Percentiles rank a stretch among this genome's conserved stretches.
These are phyloP conservation scores for Backusella sp. DNA, from an alignment of 192 early-diverging fungal species.

Conservation along the genomic window DNA sequence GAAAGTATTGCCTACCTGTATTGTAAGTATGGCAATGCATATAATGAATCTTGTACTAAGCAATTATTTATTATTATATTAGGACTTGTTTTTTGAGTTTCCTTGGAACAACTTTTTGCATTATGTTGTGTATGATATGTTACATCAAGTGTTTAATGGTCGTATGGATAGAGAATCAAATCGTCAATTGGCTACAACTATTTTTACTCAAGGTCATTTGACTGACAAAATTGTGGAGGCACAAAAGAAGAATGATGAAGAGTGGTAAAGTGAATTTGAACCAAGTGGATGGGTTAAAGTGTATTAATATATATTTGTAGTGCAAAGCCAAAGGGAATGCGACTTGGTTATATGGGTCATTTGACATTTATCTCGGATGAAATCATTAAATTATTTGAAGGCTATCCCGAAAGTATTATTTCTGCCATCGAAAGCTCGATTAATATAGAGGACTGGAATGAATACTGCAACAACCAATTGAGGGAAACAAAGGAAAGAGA, in stretches of 20 bases:
- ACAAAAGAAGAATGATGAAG: slow-evolving; percentile 79
- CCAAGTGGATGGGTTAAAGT: not conserved
- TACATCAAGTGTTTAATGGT: slow-evolving; percentile 96
- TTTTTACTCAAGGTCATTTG: slow-evolving; percentile 84
- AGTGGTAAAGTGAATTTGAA: slow-evolving; percentile 53
- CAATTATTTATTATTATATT: not conserved
- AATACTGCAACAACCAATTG: slow-evolving; percentile 39
- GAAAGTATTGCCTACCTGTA: slow-evolving; percentile 59
- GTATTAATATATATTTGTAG: slow-evolving; percentile 33
- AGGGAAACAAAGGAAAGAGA: slow-evolving; percentile 21
- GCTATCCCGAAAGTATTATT: slow-evolving; percentile 40
- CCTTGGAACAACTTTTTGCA: slow-evolving; percentile 99
- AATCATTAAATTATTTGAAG: slow-evolving; percentile 84
- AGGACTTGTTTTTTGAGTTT: slow-evolving; percentile 88
- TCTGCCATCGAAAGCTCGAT: slow-evolving; percentile 38
- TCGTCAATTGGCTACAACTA: slow-evolving; percentile 52
- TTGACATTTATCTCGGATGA: slow-evolving; percentile 96
- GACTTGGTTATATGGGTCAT: slow-evolving; percentile 98
- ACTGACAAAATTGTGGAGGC: slow-evolving; percentile 84
- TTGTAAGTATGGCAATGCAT: slow-evolving; percentile 27
- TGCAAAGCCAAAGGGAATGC: slow-evolving; percentile 81
- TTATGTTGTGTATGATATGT: slow-evolving; percentile 97
- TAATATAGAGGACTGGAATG: slow-evolving; percentile 52
- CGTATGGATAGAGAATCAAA: slow-evolving; percentile 69
- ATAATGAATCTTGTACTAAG: not conserved